Evolutionary conservation across 441 rosid species (phyloP).

Genomic region (Raphanus hybrid): DNA sequence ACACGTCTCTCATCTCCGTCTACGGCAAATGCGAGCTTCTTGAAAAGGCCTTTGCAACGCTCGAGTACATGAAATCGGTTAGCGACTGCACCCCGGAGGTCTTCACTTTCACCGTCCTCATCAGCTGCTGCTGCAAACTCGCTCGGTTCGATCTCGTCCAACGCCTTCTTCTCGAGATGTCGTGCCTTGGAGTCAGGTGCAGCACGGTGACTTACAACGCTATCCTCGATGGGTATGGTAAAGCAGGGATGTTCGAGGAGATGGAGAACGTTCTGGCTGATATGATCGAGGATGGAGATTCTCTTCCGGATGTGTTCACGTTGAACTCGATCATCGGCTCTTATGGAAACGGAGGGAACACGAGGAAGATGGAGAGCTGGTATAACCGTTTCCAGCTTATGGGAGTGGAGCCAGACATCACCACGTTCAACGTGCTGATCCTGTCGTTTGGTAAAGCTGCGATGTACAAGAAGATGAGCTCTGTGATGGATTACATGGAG

Average conservation of each 20-base stretch:
- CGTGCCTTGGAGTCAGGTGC: constrained; percentile 62
- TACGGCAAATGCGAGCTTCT: constrained; percentile 64
- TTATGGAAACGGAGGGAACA: constrained; percentile 61
- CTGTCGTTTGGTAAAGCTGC: constrained; percentile 69
- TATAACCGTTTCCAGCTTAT: constrained; percentile 71
- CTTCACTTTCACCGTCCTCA: constrained; percentile 66
- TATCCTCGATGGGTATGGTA: constrained; percentile 75
- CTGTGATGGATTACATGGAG: constrained; percentile 73
- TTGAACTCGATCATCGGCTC: constrained; percentile 72
- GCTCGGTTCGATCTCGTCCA: constrained; percentile 58
- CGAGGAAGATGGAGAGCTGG: constrained; percentile 77
- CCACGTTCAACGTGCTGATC: constrained; percentile 73
- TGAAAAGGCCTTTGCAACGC: constrained; percentile 56
- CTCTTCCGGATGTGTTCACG: constrained; percentile 72
- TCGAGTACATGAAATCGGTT: constrained; percentile 73
- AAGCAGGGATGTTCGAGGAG: constrained; percentile 68
- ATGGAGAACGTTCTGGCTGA: constrained; percentile 68
- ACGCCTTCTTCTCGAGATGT: constrained; percentile 67
- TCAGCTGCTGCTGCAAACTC: constrained; percentile 60
- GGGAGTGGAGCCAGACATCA: constrained; percentile 67
- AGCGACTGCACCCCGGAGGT: constrained; percentile 77
- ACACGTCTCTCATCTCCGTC: constrained; percentile 75
- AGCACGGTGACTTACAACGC: constrained; percentile 71
- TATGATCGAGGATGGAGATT: constrained; percentile 70
- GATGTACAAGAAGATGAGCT: constrained; percentile 64